Percentiles rank a stretch among this genome's conserved stretches.
phyloP scores from a whole-genome alignment of 78 protist species.

The Mantamonas sphyraenae region DNA sequence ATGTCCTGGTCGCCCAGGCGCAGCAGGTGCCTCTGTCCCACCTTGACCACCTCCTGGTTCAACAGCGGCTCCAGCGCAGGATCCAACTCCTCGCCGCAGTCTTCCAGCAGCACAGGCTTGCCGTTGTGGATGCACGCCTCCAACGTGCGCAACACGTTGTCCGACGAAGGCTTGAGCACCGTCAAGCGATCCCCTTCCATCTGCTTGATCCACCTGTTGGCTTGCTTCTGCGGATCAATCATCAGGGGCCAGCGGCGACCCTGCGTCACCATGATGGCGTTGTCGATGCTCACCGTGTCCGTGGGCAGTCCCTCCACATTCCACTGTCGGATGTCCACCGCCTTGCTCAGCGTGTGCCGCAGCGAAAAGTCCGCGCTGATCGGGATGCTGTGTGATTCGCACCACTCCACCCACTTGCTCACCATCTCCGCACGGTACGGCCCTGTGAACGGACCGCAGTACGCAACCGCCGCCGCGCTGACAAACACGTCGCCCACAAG shows the following conservation, averaged over 20 bases:
- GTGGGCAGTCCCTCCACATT: constrained; percentile 54
- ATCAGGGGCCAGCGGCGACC: constrained; percentile 65
- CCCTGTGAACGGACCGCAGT: constrained; percentile 30
- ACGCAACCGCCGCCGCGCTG: constrained; percentile 26
- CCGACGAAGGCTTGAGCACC: constrained; percentile 39
- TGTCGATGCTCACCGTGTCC: constrained; percentile 56
- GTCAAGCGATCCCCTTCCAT: constrained; percentile 33
- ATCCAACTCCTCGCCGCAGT: constrained; percentile 67
- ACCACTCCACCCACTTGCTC: constrained; percentile 23
- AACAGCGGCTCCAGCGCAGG: constrained; percentile 63
- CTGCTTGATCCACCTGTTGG: constrained; percentile 60
- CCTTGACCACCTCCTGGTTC: constrained; percentile 26
- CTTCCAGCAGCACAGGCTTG: constrained; percentile 61
- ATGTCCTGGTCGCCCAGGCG: constrained; percentile 65
- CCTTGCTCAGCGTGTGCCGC: constrained; percentile 30
- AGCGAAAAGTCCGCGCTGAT: constrained; percentile 19
- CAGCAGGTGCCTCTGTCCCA: constrained; percentile 51
- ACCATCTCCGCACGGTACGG: constrained; percentile 15
- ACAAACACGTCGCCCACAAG: constrained; percentile 22
- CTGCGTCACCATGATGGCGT: constrained; percentile 43
- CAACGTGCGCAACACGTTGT: constrained; percentile 36
- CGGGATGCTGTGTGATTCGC: constrained; percentile 2
- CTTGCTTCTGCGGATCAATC: constrained; percentile 84
- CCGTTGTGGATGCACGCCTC: constrained; percentile 52
- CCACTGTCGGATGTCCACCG: constrained; percentile 65